These are phyloP conservation scores for Hibiscus trionum DNA, from an alignment of 345 rosid species.

Conservation along the genomic window DNA sequence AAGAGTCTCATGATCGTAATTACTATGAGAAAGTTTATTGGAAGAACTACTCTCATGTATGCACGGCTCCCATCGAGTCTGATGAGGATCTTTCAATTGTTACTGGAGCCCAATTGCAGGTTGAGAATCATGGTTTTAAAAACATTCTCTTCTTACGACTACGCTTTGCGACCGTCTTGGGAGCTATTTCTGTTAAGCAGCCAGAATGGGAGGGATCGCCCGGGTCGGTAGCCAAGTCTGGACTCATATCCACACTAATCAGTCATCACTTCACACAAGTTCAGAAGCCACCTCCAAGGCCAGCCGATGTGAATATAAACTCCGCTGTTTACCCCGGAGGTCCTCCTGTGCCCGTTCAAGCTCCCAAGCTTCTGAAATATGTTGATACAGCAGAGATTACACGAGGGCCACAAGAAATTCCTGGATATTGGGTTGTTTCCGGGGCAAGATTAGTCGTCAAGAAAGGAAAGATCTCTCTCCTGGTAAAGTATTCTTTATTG, in stretches of 20 bases:
- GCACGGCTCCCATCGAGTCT: constrained; percentile 85
- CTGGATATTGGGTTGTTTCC: constrained; percentile 94
- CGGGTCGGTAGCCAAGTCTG: constrained; percentile 64
- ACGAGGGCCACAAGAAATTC: constrained; percentile 86
- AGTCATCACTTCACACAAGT: constrained; percentile 86
- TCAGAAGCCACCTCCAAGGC: constrained; percentile 72
- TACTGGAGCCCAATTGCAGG: constrained; percentile 82
- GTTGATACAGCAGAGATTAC: constrained; percentile 91
- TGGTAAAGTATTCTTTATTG: constrained; percentile 80
- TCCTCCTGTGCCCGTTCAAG: constrained; percentile 82
- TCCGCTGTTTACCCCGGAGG: constrained; percentile 92
- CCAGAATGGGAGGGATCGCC: constrained; percentile 93
- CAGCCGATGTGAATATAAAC: constrained; percentile 86
- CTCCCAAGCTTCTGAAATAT: constrained; percentile 75
- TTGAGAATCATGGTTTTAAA: constrained; percentile 82
- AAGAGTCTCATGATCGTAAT: constrained; percentile 50
- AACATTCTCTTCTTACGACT: constrained; percentile 78
- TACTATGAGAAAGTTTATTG: constrained; percentile 88
- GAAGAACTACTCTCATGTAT: constrained; percentile 90
- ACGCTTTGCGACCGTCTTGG: constrained; percentile 55
- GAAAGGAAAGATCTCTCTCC: constrained; percentile 83
- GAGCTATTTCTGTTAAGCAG: constrained; percentile 48
- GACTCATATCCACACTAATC: constrained; percentile 78
- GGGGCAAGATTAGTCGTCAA: constrained; percentile 82
- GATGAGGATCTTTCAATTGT: constrained; percentile 72